Evolutionary conservation across 176 grass and related monocot species (phyloP).

Genomic region (Triticum monococcum): DNA sequence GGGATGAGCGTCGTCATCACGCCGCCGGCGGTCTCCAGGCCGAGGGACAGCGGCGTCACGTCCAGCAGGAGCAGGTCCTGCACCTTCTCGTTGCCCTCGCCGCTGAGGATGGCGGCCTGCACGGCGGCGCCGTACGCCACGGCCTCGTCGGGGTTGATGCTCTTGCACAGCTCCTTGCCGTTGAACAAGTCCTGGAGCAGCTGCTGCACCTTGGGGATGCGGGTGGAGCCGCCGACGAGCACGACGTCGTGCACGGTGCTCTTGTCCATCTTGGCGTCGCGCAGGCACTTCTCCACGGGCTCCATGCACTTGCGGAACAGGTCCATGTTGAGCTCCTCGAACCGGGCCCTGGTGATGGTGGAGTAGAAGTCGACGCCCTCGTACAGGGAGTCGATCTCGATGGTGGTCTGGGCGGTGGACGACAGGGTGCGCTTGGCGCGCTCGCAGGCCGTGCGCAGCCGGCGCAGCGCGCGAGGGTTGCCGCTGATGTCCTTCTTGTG

Average conservation of each 20-base stretch:
- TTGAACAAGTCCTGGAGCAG: conserved; percentile 86
- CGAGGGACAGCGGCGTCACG: conserved; percentile 75
- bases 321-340: conserved; percentile 98
- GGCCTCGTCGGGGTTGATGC: conserved; percentile 93
- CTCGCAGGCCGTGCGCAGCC: conserved; percentile 80
- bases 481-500: conserved; percentile 82
- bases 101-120: conserved; percentile 88
- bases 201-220: conserved; percentile 87
- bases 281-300: conserved; percentile 84
- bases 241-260: conserved; percentile 80
- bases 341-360: conserved; percentile 73
- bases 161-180: conserved; percentile 95
- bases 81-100: conserved; percentile 85
- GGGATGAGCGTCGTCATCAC: conserved; percentile 81
- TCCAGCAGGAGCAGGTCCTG: conserved; percentile 81
- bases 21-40: conserved; percentile 75
- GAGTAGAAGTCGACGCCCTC: conserved; percentile 96
- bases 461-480: conserved; percentile 67
- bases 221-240: conserved; percentile 73
- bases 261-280: conserved; percentile 96
- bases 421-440: conserved; percentile 86
- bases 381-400: conserved; percentile 84
- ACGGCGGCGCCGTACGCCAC: conserved; percentile 84
- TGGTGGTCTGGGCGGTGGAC: conserved; percentile 88
- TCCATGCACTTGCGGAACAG: conserved; percentile 96